Evolutionary conservation across 345 rosid genomes (phyloP).

Genomic region (Gossypium thurberi): DNA sequence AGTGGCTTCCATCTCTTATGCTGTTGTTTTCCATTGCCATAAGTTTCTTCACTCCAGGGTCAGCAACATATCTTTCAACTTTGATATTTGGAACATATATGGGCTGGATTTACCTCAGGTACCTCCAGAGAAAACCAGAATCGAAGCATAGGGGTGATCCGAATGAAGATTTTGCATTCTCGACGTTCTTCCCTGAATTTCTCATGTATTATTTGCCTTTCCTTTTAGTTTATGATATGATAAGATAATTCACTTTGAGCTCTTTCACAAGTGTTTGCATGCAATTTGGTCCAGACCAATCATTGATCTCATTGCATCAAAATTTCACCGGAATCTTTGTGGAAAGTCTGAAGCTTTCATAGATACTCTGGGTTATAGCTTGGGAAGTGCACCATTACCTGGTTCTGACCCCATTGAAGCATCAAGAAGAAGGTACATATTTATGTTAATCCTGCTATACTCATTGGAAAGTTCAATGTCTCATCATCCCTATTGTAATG

Average conservation of each 20-base stretch:
- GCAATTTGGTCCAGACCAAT: conserved; percentile 48
- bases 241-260: neutral
- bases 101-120: conserved; percentile 93
- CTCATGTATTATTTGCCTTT: conserved; percentile 41
- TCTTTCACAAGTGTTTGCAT: conserved; percentile 2
- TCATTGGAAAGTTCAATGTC: neutral
- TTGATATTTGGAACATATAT: conserved; percentile 78
- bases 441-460: neutral
- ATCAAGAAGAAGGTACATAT: conserved; percentile 74
- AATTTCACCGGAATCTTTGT: conserved; percentile 75
- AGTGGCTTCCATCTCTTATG: conserved; percentile 92
- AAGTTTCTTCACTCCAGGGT: conserved; percentile 69
- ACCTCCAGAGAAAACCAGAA: conserved; percentile 75
- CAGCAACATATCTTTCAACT: conserved; percentile 76
- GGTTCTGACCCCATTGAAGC: conserved; percentile 95
- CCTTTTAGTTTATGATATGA: neutral
- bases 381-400: conserved; percentile 67
- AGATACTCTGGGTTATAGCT: conserved; percentile 41
- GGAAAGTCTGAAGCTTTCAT: conserved; percentile 49
- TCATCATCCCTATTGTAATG: neutral
- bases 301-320: conserved; percentile 69
- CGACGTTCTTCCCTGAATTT: conserved; percentile 82
- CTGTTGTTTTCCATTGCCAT: conserved; percentile 55
- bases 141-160: conserved; percentile 88
- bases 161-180: conserved; percentile 88